Base-by-base conservation (phyloP, 805 yeast genomes). In the Candida maesae region DNA sequence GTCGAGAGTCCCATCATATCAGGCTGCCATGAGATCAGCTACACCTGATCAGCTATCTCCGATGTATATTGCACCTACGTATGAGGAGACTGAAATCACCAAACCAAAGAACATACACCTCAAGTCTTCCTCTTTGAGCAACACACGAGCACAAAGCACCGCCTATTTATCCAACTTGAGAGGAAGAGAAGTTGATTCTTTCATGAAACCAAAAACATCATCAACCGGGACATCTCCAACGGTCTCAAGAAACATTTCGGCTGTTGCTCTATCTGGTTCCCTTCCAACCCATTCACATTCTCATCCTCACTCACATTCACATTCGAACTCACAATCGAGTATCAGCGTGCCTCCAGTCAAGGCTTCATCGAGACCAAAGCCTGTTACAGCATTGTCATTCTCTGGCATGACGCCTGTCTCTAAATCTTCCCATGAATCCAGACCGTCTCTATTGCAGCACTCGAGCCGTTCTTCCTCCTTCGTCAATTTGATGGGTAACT, bases 1-100 rank as follows among this genome's bases (percentile, higher is more conserved):
- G 48, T 79, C 84, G 16, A 67, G 78, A 36, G 96, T 91, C 6
- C 98, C 98, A 0, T 79, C 95, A 0, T 91, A 91, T 61, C 74
- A 73, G 7, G 81, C 84, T 24, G 97, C 98, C 0, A 63, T 89
- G 60, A 76, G 74, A 52, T 61, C 76, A 2, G 79, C 72, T 34
- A 65, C 63, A 6, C 62, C 71, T 10, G 73, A 67, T 16, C 78
- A 74, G 38, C 63, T 82, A 19, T 81, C 96, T 2, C 97, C 97
- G 1, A 73, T 75, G 2, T 89, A 88, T 59, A n/a, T 25, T 25
- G 51, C 45, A 14, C 57, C 53, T 23, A 17, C 36, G 17, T 42
- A 39, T 17, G 56, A 49, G 18, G 58, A 54, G 29, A 31, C 39
- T 8, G 49, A 46, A 20, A 30, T 54, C 19, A 1, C 51, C 20